Percentiles rank a stretch among this genome's conserved stretches.
phyloP scores from a whole-genome alignment of 768 basidiomycete species.

The Tylopilus rubrobrunneus region DNA sequence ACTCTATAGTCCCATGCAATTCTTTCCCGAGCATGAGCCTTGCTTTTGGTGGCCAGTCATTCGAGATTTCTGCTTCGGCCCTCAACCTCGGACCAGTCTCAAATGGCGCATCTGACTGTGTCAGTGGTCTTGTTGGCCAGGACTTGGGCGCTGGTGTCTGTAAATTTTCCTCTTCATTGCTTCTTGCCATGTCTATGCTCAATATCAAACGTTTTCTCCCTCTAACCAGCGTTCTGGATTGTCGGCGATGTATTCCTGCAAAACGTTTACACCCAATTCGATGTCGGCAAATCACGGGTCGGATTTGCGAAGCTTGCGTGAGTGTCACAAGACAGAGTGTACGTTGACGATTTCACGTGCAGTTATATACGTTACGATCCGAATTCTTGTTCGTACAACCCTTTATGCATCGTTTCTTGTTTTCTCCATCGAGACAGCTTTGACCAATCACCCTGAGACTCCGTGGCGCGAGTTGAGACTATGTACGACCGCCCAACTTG shows the following conservation, averaged over 20 bases:
- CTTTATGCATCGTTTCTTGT: too few species aligned
- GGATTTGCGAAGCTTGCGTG: slow-evolving; percentile 31
- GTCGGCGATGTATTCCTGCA: slow-evolving; percentile 38
- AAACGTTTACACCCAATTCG: slow-evolving; percentile 39
- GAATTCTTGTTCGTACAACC: too few species aligned
- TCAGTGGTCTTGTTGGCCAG: slow-evolving; percentile 26
- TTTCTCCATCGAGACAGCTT: too few species aligned
- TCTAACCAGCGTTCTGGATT: slow-evolving; percentile 24
- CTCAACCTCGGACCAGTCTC: slow-evolving; percentile 37
- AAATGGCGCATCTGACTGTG: slow-evolving; percentile 24
- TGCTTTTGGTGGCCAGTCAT: slow-evolving; percentile 34
- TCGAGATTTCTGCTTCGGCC: slow-evolving; percentile 27
- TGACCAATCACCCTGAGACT: too few species aligned
- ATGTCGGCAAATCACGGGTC: slow-evolving; percentile 32
- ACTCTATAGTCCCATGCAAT: slow-evolving; percentile 25
- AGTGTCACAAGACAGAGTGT: neutral
- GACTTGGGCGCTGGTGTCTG: neutral
- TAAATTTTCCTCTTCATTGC: neutral
- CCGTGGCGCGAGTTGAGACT: too few species aligned
- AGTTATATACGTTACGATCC: too few species aligned
- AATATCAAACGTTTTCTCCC: too few species aligned
- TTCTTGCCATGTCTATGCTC: neutral
- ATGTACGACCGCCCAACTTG: too few species aligned
- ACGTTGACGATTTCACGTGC: too few species aligned
- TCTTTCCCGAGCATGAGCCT: slow-evolving; percentile 28